phyloP scores from a whole-genome alignment of 1,284 basidiomycete genomes.

The Polyporus tsugae region DNA sequence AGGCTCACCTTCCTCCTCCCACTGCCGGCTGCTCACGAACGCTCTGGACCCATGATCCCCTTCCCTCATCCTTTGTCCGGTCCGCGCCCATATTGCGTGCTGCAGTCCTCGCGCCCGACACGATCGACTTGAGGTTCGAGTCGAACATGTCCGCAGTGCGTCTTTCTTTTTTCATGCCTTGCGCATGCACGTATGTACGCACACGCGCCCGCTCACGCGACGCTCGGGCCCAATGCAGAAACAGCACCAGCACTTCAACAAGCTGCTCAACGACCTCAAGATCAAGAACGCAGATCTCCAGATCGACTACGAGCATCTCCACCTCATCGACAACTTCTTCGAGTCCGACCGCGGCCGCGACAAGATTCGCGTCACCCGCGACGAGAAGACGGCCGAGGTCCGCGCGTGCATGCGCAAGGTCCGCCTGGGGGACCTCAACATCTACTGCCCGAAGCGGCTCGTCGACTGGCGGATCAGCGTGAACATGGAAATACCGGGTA shows the following conservation, averaged over 20 bases:
- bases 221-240: conserved; percentile 49
- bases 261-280: conserved; percentile 82
- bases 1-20: neutral
- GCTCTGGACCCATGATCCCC: neutral
- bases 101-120: conserved; percentile 59
- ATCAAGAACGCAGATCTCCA: conserved; percentile 47
- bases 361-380: conserved; percentile 87
- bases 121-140: conserved; percentile 78
- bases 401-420: conserved; percentile 80
- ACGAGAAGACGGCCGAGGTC: conserved; percentile 77
- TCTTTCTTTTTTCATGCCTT: conserved; percentile 26
- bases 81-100: neutral
- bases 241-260: conserved; percentile 90
- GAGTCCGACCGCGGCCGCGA: conserved; percentile 43
- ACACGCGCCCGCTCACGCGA: conserved; percentile 26
- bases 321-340: conserved; percentile 88
- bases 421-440: conserved; percentile 87
- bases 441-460: conserved; percentile 82
- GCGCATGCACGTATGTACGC: neutral
- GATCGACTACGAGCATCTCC: conserved; percentile 81
- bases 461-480: conserved; percentile 96
- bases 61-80: neutral
- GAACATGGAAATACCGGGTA: conserved; percentile 84
- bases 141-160: conserved; percentile 91
- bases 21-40: neutral